Percentiles rank a stretch among this genome's conserved stretches.
phyloP scores from a whole-genome alignment of 2,329 filamentous ascomycete genomes.

The Fusarium sterilihyphosum region DNA sequence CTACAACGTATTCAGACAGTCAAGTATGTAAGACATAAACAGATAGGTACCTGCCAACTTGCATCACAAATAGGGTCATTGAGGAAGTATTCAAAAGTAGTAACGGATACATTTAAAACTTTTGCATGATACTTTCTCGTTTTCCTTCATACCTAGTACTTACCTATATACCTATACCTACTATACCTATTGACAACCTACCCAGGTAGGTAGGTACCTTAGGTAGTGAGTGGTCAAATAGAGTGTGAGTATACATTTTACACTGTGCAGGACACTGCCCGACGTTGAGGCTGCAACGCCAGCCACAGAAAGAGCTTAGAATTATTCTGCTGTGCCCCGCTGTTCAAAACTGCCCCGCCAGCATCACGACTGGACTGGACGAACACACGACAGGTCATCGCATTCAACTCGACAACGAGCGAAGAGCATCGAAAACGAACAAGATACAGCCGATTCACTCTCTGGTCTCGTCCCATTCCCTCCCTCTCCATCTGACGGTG shows the following conservation, averaged over 20 bases:
- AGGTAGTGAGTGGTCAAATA: not conserved
- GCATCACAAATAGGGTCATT: not conserved
- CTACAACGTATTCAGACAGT: not conserved
- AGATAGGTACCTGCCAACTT: not conserved
- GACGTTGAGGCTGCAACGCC: constrained; percentile 27
- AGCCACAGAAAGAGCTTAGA: constrained; percentile 26
- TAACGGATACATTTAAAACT: not conserved
- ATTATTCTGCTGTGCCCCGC: constrained; percentile 39
- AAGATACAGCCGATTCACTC: not conserved
- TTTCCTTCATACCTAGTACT: not conserved
- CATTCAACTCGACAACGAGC: constrained; percentile 12
- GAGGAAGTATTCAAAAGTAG: not conserved
- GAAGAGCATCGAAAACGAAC: constrained; percentile 1
- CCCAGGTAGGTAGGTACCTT: no score
- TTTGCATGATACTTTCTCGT: not conserved
- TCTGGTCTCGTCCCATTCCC: not conserved
- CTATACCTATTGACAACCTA: no score
- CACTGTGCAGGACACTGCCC: constrained; percentile 16
- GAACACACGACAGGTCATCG: constrained; percentile 33
- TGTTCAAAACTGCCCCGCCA: constrained; percentile 46
- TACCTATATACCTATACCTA: not conserved
- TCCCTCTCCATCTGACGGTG: not conserved
- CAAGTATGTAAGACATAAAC: not conserved
- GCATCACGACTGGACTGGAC: constrained; percentile 17
- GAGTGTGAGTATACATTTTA: not conserved